Evolutionary conservation across 306 rosid genomes (phyloP).

Genomic region (Psophocarpus tetragonolobus): DNA sequence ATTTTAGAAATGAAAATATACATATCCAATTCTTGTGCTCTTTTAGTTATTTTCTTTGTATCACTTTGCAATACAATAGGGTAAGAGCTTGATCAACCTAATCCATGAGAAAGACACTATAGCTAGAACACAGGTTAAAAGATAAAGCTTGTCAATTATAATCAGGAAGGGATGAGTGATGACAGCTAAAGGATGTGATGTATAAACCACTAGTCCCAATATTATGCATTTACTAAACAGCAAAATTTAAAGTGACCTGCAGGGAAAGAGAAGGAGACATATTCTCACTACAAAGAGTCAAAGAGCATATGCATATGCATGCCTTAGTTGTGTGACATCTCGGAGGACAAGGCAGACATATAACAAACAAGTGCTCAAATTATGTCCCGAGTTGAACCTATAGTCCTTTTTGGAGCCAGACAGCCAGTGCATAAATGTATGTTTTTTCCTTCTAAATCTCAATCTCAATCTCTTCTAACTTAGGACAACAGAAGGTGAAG

Average conservation of each 20-base stretch:
- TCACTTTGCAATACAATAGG: background rate
- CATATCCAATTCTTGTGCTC: background rate
- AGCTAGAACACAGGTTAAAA: background rate
- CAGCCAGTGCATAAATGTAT: background rate
- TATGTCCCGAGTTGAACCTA: background rate
- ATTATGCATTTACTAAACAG: background rate
- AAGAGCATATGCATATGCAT: background rate
- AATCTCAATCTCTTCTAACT: background rate
- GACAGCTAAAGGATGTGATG: background rate
- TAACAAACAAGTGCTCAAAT: conserved; percentile 1
- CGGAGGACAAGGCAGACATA: background rate
- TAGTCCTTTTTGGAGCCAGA: background rate
- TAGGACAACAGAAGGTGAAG: background rate
- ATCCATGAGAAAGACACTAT: background rate
- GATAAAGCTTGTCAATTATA: background rate
- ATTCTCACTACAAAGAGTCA: conserved; percentile 7
- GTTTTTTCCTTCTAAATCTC: background rate
- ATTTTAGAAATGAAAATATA: background rate
- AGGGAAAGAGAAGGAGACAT: background rate
- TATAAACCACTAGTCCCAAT: background rate
- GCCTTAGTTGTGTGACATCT: conserved; percentile 9
- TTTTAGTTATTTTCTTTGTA: background rate
- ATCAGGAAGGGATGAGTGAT: background rate
- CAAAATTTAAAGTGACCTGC: background rate
- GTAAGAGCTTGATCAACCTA: background rate